Conservation (phyloP, 768 basidiomycete genomes). For the Hysterangium stoloniferum region DNA sequence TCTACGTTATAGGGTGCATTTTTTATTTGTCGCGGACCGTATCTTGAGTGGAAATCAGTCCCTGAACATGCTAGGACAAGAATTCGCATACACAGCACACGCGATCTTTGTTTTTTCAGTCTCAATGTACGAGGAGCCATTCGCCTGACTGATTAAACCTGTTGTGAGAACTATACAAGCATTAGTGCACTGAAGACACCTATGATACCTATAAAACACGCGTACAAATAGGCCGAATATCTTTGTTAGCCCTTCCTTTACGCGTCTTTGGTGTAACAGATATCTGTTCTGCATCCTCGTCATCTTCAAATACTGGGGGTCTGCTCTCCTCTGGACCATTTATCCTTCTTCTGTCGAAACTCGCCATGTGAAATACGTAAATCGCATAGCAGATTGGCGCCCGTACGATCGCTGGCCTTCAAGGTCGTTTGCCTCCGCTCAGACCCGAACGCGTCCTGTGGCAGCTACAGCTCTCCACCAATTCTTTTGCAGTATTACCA, state of each 20-base stretch:
- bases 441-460: not conserved
- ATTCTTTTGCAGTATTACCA: not conserved
- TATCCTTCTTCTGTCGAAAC: conserved; percentile 79
- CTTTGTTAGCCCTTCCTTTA: conserved; percentile 43
- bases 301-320: conserved; percentile 50
- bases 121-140: conserved; percentile 96
- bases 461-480: not conserved
- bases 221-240: conserved; percentile 86
- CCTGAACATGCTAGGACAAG: not conserved
- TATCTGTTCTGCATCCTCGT: conserved; percentile 20
- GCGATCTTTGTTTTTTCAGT: conserved; percentile 87
- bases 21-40: conserved; percentile 82
- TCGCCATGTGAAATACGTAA: not conserved
- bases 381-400: not conserved
- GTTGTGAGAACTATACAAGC: conserved; percentile 82
- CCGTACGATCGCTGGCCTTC: not conserved
- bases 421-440: not conserved
- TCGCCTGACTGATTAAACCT: conserved; percentile 87
- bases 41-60: conserved; percentile 33
- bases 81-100: conserved; percentile 76
- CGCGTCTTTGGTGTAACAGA: conserved; percentile 30
- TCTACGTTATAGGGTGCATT: conserved; percentile 75
- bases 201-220: too few relatives aligned
- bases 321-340: conserved; percentile 86
- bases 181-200: too few relatives aligned